These are phyloP conservation scores for Hymenoscyphus occultus DNA, from an alignment of 2,329 filamentous ascomycete genomes.

Conservation along the genomic window DNA sequence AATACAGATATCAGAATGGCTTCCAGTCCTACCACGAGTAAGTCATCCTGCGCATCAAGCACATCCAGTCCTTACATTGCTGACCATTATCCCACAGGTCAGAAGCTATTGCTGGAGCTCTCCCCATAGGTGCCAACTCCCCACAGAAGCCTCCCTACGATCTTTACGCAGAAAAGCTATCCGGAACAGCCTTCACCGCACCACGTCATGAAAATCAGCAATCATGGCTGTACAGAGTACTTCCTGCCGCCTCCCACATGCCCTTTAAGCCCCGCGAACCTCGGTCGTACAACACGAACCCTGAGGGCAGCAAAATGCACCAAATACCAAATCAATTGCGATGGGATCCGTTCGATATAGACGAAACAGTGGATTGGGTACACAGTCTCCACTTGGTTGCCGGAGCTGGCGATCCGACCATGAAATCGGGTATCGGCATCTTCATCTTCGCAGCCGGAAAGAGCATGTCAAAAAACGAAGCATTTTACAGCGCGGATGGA, in stretches of 20 bases:
- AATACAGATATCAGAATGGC: constrained; percentile 66
- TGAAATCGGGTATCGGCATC: constrained; percentile 77
- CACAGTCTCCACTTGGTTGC: constrained; percentile 65
- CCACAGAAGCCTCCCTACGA: constrained; percentile 67
- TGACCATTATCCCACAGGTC: constrained; percentile 43
- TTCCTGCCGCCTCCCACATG: constrained; percentile 52
- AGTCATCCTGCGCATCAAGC: constrained; percentile 2
- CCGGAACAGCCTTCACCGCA: constrained; percentile 56
- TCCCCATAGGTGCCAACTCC: constrained; percentile 64
- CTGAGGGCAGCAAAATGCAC: constrained; percentile 45
- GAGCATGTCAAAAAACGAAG: constrained; percentile 70
- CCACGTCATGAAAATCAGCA: constrained; percentile 55
- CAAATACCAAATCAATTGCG: constrained; percentile 79
- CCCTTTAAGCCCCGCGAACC: constrained; percentile 45
- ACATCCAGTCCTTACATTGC: background rate
- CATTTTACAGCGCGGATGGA: constrained; percentile 82
- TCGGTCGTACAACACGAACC: constrained; percentile 44
- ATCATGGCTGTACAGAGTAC: constrained; percentile 56
- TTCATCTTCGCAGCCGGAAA: constrained; percentile 76
- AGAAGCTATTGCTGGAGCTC: constrained; percentile 62
- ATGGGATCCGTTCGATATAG: constrained; percentile 71
- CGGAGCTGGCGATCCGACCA: constrained; percentile 73
- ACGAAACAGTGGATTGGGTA: constrained; percentile 66
- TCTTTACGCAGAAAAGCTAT: constrained; percentile 65
- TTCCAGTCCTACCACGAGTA: constrained; percentile 68